Evolutionary conservation across 345 rosid species (phyloP), one percentile per base, ranked within the genome.

Genomic region (Eucalyptus curtisii): DNA sequence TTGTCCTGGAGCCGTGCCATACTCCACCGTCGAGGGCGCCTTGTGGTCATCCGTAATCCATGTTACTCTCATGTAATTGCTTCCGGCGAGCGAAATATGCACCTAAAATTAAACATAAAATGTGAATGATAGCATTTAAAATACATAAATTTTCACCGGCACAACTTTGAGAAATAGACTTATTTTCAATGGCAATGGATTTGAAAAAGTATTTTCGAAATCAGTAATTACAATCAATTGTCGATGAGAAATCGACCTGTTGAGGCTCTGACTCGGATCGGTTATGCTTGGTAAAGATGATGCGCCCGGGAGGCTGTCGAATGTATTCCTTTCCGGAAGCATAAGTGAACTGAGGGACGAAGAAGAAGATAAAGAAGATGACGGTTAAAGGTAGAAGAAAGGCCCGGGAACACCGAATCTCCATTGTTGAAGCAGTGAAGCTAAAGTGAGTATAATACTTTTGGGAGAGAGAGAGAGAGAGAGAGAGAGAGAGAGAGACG

Each of bases 21-120:
- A 96, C 84, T 95, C 95, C 30, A 97, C 97, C n/a, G 59, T 87
- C 1, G 99, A 95, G 3, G 49, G 80, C 16, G 59, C 96, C 2
- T 91, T 89, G 57, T 91, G 90, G 44, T 94, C 97, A 1, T 95
- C 95, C 15, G 99, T 94, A 50, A 95, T 87, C 97, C 96, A 97
- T 48, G 97, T 92, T 52, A 97, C 93, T 87, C 96, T 94, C 92
- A 93, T 91, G 91, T 95, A 90, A 86, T 95, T 92, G 89, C 59
- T 92, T 87, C 97, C 99, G n/a, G 89, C 98, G 66, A 97, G 89
- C 5, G 99, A 96, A 86, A 95, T 40, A 87, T 97, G 99, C 86
- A 96, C 99, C 99, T 97, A 47, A 86, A 33, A 42, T 48, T 31
- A 85, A 22, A n/a, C 86, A 84, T 47, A 49, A 4, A 85, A 27